Conservation (phyloP, 2,329 filamentous ascomycete species). For the Lasiodiplodia gonubiensis region DNA sequence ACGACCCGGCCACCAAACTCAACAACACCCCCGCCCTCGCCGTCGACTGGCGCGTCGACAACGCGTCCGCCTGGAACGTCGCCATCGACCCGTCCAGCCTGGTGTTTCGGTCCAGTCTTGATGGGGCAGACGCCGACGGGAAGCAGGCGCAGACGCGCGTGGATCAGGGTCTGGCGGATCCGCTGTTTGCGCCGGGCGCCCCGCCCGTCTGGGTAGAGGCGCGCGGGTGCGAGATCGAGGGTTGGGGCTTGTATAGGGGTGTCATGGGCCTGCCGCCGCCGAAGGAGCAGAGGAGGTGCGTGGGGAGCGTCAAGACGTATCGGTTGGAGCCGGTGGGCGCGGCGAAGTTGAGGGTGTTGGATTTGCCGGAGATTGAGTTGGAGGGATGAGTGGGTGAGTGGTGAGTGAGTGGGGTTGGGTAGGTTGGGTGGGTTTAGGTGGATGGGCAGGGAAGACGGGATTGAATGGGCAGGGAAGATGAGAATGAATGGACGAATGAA, state of each 20-base stretch:
- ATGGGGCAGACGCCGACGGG: neutral
- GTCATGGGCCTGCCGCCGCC: constrained; percentile 41
- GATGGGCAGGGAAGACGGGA: neutral
- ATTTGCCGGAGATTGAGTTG: constrained; percentile 37
- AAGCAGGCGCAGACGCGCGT: neutral
- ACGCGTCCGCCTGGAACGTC: constrained; percentile 42
- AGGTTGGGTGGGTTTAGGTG: too few relatives aligned
- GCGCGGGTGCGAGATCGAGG: constrained; percentile 40
- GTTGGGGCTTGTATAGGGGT: constrained; percentile 41
- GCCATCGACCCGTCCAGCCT: constrained; percentile 46
- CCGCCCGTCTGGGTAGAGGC: constrained; percentile 41
- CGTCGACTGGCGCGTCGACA: constrained; percentile 39
- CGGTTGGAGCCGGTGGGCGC: constrained; percentile 45
- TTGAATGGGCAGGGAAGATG: too few relatives aligned
- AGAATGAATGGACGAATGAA: too few relatives aligned
- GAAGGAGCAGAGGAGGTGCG: constrained; percentile 35
- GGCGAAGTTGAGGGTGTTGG: constrained; percentile 46
- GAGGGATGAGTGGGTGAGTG: neutral
- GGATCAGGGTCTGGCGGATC: constrained; percentile 41
- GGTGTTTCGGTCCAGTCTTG: constrained; percentile 24
- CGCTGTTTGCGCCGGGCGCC: constrained; percentile 44
- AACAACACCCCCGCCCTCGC: constrained; percentile 33
- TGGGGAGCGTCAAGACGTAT: constrained; percentile 34
- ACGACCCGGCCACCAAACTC: constrained; percentile 23
- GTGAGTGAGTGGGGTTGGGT: too few relatives aligned